Conservation (phyloP, 2,329 filamentous ascomycete species). For the Colletotrichum lupini region DNA sequence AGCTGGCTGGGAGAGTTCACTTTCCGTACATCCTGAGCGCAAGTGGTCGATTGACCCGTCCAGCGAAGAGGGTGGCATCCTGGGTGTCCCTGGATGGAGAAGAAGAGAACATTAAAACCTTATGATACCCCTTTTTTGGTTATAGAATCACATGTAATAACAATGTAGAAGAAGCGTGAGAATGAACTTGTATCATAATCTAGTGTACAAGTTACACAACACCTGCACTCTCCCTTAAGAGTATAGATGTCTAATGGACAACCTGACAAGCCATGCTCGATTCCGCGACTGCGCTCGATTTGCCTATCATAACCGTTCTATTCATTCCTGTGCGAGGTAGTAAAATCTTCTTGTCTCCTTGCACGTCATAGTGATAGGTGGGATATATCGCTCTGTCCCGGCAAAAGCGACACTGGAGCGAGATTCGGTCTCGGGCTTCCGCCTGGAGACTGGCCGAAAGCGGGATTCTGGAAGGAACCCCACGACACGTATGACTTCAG, state of each 20-base stretch:
- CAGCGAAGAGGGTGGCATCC: conserved; percentile 72
- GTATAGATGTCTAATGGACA: conserved; percentile 2
- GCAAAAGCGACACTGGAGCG: neutral
- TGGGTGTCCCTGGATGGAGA: conserved; percentile 67
- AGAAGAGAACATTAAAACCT: conserved; percentile 36
- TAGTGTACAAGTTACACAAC: conserved; percentile 38
- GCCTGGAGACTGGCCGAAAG: neutral
- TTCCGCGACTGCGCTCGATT: conserved; percentile 7
- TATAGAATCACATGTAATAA: neutral
- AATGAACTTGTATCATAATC: conserved; percentile 36
- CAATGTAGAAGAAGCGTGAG: conserved; percentile 4
- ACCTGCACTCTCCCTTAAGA: conserved; percentile 7
- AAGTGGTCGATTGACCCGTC: conserved; percentile 80
- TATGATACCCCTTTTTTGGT: conserved; percentile 19
- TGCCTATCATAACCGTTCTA: conserved; percentile 15
- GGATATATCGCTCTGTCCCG: neutral
- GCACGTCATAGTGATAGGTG: neutral
- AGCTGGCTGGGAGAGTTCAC: conserved; percentile 74
- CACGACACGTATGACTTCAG: neutral
- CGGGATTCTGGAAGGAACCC: neutral
- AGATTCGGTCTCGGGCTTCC: neutral
- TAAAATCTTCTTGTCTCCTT: conserved; percentile 6
- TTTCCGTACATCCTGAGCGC: conserved; percentile 69
- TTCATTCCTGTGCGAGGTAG: conserved; percentile 1
- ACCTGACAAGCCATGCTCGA: conserved; percentile 1